Base-by-base conservation (phyloP, 495 filamentous ascomycete species). In the Aspergillus ellipticus region DNA sequence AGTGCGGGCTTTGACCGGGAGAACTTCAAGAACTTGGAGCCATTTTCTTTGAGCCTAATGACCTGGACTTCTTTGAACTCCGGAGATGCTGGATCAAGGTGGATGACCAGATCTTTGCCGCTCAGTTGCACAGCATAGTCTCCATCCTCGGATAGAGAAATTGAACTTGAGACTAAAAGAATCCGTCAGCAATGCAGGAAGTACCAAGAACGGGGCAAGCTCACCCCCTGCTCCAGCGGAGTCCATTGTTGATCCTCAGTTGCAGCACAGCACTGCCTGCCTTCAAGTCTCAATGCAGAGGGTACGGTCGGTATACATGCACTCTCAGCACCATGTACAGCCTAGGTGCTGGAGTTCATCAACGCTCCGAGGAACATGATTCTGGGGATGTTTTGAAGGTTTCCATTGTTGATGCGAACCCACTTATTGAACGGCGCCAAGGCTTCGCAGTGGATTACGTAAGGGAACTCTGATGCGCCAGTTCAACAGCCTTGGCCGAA, bases 41-140 rank as follows among this genome's bases (percentile, higher is more conserved):
- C 46, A 28, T 49, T 69, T 22, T 74, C 72, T 56, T 71, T 72
- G 31, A 66, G 49, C 49, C 63, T 72, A 55, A 68, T 59, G 17
- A 69, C 54, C 19, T 75, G 67, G 17, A 71, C 57, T 41, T 74
- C 66, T 55, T 66, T 63, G 53, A 65, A 63, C 7, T 71, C 67
- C 15, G 72, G 58, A 46, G 60, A 53, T 13, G 65, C 57, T 28
- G 64, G 58, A 45, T 70, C 63, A 13, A 73, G 68, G 41, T 75
- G 72, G 13, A 76, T 51, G 19, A 71, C 35, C n/a, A 77, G 54
- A 19, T 73, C 70, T 51, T 73, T 78, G 2, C 63, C 69, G 49
- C 57, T 65, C 6, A 72, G 13, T 15, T 71, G 74, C 20, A 66
- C 60, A 51, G 65, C 69, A 57, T 68, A 72, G 16, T 66, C 49